Percentiles rank a stretch among this genome's conserved stretches.
These are phyloP conservation scores for Didymella lethalis DNA, from an alignment of 2,329 filamentous ascomycete species.

Conservation along the genomic window DNA sequence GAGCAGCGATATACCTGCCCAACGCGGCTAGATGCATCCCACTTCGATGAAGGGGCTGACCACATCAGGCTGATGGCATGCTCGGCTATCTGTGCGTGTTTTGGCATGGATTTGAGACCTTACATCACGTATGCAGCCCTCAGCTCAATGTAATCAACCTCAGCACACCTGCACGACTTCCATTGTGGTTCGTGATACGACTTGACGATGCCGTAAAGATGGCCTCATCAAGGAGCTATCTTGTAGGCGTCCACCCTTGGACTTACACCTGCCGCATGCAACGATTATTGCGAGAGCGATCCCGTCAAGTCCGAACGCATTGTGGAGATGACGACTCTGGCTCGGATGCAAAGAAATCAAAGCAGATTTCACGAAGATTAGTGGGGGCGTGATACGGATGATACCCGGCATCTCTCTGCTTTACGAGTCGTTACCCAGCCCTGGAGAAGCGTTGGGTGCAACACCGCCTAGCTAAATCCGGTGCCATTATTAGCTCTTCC, in stretches of 20 bases:
- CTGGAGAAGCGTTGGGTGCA: conserved; percentile 30
- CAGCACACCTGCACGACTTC: conserved; percentile 21
- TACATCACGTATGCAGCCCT: conserved; percentile 16
- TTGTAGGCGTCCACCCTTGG: conserved; percentile 19
- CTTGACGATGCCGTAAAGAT: conserved; percentile 23
- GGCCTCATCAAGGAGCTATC: conserved; percentile 21
- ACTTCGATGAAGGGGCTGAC: conserved; percentile 20
- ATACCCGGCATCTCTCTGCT: conserved; percentile 37
- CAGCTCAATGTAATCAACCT: conserved; percentile 12
- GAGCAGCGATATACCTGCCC: conserved; percentile 17
- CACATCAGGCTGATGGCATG: conserved; percentile 23
- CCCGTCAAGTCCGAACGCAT: conserved; percentile 23
- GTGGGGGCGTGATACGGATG: conserved; percentile 39
- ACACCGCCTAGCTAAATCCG: conserved; percentile 36
- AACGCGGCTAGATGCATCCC: conserved; percentile 9
- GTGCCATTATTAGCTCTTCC: conserved; percentile 43
- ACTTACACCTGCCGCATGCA: conserved; percentile 25
- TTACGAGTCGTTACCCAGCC: conserved; percentile 28
- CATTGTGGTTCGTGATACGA: conserved; percentile 16
- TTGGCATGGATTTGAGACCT: conserved; percentile 19
- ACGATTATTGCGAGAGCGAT: conserved; percentile 21
- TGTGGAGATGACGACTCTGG: conserved; percentile 42
- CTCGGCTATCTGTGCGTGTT: conserved; percentile 20
- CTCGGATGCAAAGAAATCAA: conserved; percentile 30
- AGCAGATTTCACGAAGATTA: conserved; percentile 30